Evolutionary conservation across 2,329 filamentous ascomycete species (phyloP).

Genomic region (Conoideocrella luteorostrata): DNA sequence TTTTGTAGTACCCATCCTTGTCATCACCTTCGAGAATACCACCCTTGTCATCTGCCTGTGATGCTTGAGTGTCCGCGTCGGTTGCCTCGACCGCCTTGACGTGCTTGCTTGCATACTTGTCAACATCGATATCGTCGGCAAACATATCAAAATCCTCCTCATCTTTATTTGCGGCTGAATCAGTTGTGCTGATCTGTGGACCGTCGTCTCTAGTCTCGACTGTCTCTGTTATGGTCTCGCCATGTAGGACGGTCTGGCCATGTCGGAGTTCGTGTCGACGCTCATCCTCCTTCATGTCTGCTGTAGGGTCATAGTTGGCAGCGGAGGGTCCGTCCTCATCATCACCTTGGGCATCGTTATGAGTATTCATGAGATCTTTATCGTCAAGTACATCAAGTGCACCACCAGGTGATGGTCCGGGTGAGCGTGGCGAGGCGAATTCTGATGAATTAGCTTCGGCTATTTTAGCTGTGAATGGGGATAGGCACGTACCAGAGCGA

Average conservation of each 20-base stretch:
- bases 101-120: conserved; percentile 55
- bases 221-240: conserved; percentile 24
- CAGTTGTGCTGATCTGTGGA: conserved; percentile 2
- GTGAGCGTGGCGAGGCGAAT: conserved; percentile 34
- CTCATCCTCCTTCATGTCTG: conserved; percentile 82
- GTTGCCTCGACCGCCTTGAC: conserved; percentile 29
- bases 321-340: conserved; percentile 76
- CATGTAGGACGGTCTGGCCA: conserved; percentile 46
- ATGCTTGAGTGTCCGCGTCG: conserved; percentile 37
- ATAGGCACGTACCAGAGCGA: conserved; percentile 35
- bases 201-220: conserved; percentile 3
- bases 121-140: conserved; percentile 68
- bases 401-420: conserved; percentile 47
- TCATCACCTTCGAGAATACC: conserved; percentile 91
- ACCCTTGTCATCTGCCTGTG: conserved; percentile 59
- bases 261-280: conserved; percentile 61
- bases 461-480: background rate
- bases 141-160: conserved; percentile 84
- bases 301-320: conserved; percentile 83
- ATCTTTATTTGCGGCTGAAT: conserved; percentile 45
- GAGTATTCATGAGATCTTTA: conserved; percentile 58
- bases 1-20: conserved; percentile 91
- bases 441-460: conserved; percentile 22
- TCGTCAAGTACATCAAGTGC: conserved; percentile 61
- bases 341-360: conserved; percentile 34